phyloP scores from a whole-genome alignment of 2,329 filamentous ascomycete species.

The Xylaria sp. region DNA sequence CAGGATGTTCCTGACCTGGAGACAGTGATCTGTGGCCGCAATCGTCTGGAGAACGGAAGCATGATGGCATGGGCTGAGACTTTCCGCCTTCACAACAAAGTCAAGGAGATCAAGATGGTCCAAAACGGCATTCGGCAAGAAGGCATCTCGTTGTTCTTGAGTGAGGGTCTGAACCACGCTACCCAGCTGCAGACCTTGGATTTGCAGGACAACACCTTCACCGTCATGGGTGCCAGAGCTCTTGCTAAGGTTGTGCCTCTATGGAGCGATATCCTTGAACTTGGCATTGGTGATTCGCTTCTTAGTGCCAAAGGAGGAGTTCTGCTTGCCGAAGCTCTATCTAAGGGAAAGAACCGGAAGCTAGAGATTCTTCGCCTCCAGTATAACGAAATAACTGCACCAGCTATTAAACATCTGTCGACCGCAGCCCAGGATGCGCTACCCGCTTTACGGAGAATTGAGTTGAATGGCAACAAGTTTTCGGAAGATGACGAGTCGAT shows the following conservation, averaged over 20 bases:
- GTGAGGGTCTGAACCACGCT: constrained; percentile 78
- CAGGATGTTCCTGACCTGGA: constrained; percentile 83
- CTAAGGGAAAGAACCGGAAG: constrained; percentile 78
- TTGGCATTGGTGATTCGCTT: constrained; percentile 89
- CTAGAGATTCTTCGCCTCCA: constrained; percentile 85
- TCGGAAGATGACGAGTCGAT: constrained; percentile 83
- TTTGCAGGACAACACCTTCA: constrained; percentile 98
- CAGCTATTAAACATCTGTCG: constrained; percentile 76
- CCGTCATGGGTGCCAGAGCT: constrained; percentile 78
- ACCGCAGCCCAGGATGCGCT: constrained; percentile 74
- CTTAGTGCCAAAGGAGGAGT: constrained; percentile 81
- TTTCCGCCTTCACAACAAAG: constrained; percentile 81
- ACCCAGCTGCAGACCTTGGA: constrained; percentile 79
- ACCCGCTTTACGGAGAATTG: constrained; percentile 82
- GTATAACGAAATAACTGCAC: constrained; percentile 91
- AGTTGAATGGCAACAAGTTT: constrained; percentile 97
- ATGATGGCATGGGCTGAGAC: constrained; percentile 95
- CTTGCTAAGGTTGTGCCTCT: constrained; percentile 77
- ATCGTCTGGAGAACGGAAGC: constrained; percentile 92
- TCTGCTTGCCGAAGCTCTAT: constrained; percentile 77
- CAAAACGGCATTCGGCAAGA: constrained; percentile 97
- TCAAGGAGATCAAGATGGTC: constrained; percentile 94
- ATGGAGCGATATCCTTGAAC: constrained; percentile 81
- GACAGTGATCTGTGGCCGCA: constrained; percentile 97
- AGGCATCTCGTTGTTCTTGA: constrained; percentile 84